Conservation (phyloP, 208 protist species). For the Trypanosoma congolense region DNA sequence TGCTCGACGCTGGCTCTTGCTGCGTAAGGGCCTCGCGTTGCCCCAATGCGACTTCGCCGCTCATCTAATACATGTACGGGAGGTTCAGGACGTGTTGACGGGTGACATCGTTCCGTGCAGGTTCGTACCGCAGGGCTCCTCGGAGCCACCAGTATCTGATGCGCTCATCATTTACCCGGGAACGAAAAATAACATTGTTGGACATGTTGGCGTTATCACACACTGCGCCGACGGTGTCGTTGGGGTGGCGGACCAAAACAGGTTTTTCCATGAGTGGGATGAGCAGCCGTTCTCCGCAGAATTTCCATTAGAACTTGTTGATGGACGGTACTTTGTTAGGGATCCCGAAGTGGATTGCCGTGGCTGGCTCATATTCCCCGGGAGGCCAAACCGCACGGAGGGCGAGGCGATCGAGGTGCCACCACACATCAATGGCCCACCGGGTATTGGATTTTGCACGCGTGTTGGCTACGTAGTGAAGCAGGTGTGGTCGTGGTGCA, state of each 20-base stretch:
- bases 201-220: slow-evolving; percentile 82
- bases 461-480: slow-evolving; percentile 11
- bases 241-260: slow-evolving; percentile 76
- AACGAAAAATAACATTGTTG: slow-evolving; percentile 47
- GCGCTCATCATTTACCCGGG: slow-evolving; percentile 80
- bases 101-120: slow-evolving; percentile 38
- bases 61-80: slow-evolving; percentile 9
- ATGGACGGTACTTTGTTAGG: slow-evolving; percentile 53
- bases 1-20: slow-evolving; percentile 69
- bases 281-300: slow-evolving; percentile 37
- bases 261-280: slow-evolving; percentile 71
- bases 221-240: slow-evolving; percentile 40
- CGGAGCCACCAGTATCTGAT: slow-evolving; percentile 34
- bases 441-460: not conserved
- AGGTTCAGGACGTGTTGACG: slow-evolving; percentile 17
- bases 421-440: slow-evolving; percentile 13
- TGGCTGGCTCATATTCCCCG: slow-evolving; percentile 48
- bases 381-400: slow-evolving; percentile 11
- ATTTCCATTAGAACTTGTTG: slow-evolving; percentile 38
- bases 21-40: slow-evolving; percentile 53
- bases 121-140: slow-evolving; percentile 50
- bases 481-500: slow-evolving; percentile 18
- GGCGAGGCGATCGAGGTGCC: not conserved
- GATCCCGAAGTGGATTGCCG: slow-evolving; percentile 59
- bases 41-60: slow-evolving; percentile 21